Percentiles rank a stretch among this genome's conserved stretches.
Conservation (phyloP, 1,284 basidiomycete genomes). For the Gastroboletus turbinatus region DNA sequence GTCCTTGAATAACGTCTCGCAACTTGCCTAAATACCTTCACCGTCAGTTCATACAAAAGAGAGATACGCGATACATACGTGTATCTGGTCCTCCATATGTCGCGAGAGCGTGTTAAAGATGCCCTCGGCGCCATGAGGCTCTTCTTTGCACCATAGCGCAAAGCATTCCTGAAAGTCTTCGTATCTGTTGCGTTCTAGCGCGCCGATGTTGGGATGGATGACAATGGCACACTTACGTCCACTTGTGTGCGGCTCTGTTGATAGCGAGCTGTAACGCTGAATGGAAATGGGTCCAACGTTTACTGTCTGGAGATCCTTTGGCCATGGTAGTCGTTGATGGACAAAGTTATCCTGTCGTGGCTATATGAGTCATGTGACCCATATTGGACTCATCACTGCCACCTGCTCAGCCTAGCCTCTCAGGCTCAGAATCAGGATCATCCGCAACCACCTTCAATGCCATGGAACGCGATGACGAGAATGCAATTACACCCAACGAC, state of each 20-base stretch:
- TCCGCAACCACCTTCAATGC: constrained; percentile 7
- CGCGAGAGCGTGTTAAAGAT: constrained; percentile 66
- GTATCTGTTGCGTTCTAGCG: constrained; percentile 44
- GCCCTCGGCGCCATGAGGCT: constrained; percentile 63
- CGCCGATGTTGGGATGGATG: not conserved
- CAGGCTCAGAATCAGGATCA: not conserved
- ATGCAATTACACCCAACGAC: constrained; percentile 10
- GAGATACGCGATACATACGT: constrained; percentile 39
- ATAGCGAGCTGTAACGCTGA: constrained; percentile 74
- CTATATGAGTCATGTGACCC: constrained; percentile 19
- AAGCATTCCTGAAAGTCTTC: constrained; percentile 80
- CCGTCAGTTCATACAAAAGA: not conserved
- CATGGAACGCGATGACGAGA: constrained; percentile 34
- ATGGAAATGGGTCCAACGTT: constrained; percentile 74
- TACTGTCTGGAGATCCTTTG: constrained; percentile 49
- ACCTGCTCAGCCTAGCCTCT: not conserved
- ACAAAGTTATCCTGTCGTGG: not conserved
- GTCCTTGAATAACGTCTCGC: constrained; percentile 59
- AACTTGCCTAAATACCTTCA: constrained; percentile 23
- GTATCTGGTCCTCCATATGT: constrained; percentile 65
- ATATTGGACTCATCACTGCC: not conserved
- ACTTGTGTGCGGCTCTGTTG: constrained; percentile 74
- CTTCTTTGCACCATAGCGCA: constrained; percentile 69
- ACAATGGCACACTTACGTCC: constrained; percentile 57
- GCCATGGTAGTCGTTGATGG: constrained; percentile 34